A percentile compares a stretch with the other conserved stretches of the same genome.
These are phyloP conservation scores for Xylaria cubensis DNA, from an alignment of 495 filamentous ascomycete genomes.

Conservation along the genomic window DNA sequence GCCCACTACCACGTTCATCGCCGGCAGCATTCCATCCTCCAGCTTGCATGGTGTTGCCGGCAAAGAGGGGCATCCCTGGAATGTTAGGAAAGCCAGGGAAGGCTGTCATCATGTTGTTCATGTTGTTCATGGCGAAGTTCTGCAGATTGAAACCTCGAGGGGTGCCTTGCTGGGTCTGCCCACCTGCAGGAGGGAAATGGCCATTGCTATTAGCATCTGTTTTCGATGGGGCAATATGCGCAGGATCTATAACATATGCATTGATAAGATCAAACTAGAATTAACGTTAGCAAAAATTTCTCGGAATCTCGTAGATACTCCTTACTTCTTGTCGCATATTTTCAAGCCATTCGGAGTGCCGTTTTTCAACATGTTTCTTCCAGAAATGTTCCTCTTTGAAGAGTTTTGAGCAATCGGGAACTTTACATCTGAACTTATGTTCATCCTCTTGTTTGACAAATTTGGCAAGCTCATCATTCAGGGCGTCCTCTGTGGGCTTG, in stretches of 20 bases:
- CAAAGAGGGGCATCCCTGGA: conserved; percentile 60
- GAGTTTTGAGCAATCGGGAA: conserved; percentile 92
- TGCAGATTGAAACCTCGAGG: conserved; percentile 89
- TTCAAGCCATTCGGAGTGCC: conserved; percentile 88
- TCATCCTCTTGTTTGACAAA: conserved; percentile 97
- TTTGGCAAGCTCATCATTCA: conserved; percentile 85
- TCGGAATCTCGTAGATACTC: conserved; percentile 19
- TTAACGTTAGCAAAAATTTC: conserved; percentile 27
- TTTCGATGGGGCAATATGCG: conserved; percentile 88
- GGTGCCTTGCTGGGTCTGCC: conserved; percentile 78
- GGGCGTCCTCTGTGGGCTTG: conserved; percentile 80
- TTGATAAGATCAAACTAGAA: conserved; percentile 85
- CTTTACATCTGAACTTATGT: conserved; percentile 93
- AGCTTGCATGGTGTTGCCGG: conserved; percentile 56
- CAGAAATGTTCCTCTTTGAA: conserved; percentile 98
- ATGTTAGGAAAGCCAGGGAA: conserved; percentile 56
- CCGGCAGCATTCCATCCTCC: conserved; percentile 54
- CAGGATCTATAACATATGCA: conserved; percentile 88
- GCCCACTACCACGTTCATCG: conserved; percentile 56
- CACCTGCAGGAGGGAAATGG: conserved; percentile 82
- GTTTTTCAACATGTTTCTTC: conserved; percentile 97
- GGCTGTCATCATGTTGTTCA: conserved; percentile 61
- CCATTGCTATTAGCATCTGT: conserved; percentile 98
- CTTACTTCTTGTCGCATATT: conserved; percentile 82
- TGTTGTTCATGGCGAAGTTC: conserved; percentile 60